These are phyloP conservation scores for Leccinum rimulosum DNA, from an alignment of 768 basidiomycete species.

Conservation along the genomic window DNA sequence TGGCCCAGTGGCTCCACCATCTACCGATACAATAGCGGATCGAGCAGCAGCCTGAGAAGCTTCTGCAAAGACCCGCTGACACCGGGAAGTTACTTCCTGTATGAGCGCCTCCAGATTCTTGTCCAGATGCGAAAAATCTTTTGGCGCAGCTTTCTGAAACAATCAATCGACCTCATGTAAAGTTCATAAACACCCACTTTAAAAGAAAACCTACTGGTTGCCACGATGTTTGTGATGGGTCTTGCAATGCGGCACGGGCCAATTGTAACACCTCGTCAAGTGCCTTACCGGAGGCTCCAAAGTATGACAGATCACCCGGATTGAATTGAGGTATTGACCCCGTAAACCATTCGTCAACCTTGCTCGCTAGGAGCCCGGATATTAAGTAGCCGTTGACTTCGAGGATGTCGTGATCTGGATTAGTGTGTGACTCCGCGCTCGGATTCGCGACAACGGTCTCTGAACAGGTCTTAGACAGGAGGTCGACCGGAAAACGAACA, in stretches of 20 bases:
- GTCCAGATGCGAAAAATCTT: constrained; percentile 56
- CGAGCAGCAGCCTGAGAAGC: constrained; percentile 64
- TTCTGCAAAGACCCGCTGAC: constrained; percentile 59
- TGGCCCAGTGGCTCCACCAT: constrained; percentile 30
- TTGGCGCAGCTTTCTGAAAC: constrained; percentile 45
- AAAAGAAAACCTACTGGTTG: constrained; percentile 46
- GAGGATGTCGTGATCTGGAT: constrained; percentile 63
- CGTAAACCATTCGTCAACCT: constrained; percentile 79
- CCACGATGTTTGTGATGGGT: constrained; percentile 47
- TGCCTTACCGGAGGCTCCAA: constrained; percentile 22
- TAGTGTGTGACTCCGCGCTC: constrained; percentile 46
- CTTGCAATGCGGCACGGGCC: constrained; percentile 48
- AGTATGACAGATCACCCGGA: constrained; percentile 30
- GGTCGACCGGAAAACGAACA: constrained; percentile 5
- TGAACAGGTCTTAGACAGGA: constrained; percentile 26
- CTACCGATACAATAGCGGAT: constrained; percentile 44
- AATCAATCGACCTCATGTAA: constrained; percentile 30
- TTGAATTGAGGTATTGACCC: constrained; percentile 45
- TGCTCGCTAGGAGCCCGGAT: constrained; percentile 63
- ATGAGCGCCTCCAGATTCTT: constrained; percentile 67
- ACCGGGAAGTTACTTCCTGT: constrained; percentile 57
- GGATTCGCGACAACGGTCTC: constrained; percentile 53
- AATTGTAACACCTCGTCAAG: constrained; percentile 42
- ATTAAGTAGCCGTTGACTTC: constrained; percentile 81
- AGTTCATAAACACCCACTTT: constrained; percentile 22